Evolutionary conservation across 495 filamentous ascomycete genomes (phyloP), one percentile per base, ranked within the genome.

Genomic region (Penicillium psychrofluorescens): DNA sequence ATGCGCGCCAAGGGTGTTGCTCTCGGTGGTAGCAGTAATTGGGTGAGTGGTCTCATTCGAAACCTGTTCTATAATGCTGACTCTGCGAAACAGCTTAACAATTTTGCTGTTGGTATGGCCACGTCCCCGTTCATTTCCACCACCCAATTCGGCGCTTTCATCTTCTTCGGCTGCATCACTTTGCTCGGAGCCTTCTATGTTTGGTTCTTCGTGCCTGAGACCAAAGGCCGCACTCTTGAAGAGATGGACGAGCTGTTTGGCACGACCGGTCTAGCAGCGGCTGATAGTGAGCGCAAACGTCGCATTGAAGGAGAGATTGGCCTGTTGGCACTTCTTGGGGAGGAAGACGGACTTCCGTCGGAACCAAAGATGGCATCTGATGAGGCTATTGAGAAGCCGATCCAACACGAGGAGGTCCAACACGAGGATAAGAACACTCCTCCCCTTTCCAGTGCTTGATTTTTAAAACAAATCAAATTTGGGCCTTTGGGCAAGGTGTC

Each of bases 181-280:
- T 53, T 69, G 7, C 36, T 78, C 32, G 74, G 67, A 15, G 70
- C 70, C 32, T 13, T 73, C 7, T 68, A 72, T 46, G 71, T 78
- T n/a, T 72, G 64, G 44, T 60, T 67, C 55, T 65, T 77, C 38
- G 75, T 78, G 47, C 74, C 75, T 1, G 76, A 79, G 50, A 79
- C 76, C 7, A 75, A 73, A 51, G 74, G 76, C 52, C 72, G 71
- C 43, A 78, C 76, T 7, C 55, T 78, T 6, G 76, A 79, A 49
- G 76, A 78, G 48, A 75, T 79, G 53, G 76, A 79, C 45, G 59
- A 72, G 35, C 44, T 78, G 11, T 79, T 80, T 49, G 66, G 65
- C 27, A 44, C 51, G 15, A 40, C 37, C 12, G 62, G 61, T 2
- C 46, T 68, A 49, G 67, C 65, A 1, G 54, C 49, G 7, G 58